These are phyloP conservation scores for Gigaspora rosea DNA, from an alignment of 192 early-diverging fungal genomes.

Conservation along the genomic window DNA sequence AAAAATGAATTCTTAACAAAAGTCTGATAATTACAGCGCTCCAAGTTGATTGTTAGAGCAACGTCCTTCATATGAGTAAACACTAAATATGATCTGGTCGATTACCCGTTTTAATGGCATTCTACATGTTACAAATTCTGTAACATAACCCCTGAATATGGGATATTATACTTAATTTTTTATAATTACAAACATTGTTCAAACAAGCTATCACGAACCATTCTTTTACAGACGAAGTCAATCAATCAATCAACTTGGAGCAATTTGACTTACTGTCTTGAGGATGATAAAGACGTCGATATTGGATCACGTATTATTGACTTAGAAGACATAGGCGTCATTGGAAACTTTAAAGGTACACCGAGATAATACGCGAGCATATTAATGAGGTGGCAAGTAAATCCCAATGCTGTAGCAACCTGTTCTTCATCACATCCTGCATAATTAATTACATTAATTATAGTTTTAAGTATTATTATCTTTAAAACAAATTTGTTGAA, in stretches of 20 bases:
- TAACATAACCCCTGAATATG: constrained; percentile 14
- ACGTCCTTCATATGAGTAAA: constrained; percentile 14
- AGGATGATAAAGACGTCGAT: constrained; percentile 36
- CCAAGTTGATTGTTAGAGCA: constrained; percentile 34
- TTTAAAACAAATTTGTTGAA: neutral
- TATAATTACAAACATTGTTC: neutral
- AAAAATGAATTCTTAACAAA: constrained; percentile 7
- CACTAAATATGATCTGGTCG: constrained; percentile 5
- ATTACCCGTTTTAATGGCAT: constrained; percentile 1
- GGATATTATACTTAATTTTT: neutral
- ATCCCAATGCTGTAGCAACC: constrained; percentile 72
- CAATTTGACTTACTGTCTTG: constrained; percentile 41
- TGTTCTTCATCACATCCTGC: constrained; percentile 57
- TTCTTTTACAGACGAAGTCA: constrained; percentile 27
- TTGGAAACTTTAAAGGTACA: constrained; percentile 72
- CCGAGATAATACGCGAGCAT: constrained; percentile 73
- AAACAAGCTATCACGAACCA: neutral
- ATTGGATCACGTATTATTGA: constrained; percentile 61
- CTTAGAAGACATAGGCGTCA: constrained; percentile 73
- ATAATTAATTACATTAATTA: neutral
- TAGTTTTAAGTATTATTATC: neutral
- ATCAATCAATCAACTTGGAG: constrained; percentile 42
- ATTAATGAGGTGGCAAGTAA: constrained; percentile 62
- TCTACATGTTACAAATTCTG: constrained; percentile 8
- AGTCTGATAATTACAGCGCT: constrained; percentile 32